Evolutionary conservation across 2,329 filamentous ascomycete species (phyloP), one percentile per base, ranked within the genome.

Genomic region (Ustilaginoidea virens): DNA sequence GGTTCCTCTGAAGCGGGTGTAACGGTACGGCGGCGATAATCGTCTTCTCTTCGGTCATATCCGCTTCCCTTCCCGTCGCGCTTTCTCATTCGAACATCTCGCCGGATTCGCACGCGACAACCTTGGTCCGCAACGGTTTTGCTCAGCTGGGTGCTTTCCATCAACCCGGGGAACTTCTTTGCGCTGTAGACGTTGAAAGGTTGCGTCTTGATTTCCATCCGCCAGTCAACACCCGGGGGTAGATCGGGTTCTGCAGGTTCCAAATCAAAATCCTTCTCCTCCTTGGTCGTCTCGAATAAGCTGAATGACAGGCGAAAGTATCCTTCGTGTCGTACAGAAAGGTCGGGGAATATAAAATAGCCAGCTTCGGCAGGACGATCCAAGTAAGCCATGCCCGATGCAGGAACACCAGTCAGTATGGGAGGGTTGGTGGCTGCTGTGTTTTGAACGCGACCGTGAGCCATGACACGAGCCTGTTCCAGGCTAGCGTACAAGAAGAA

Each of bases 341-440:
- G 63, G 53, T 98, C 90, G 3, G 90, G 90, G 51, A 98, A 98
- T 52, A 98, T 81, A 55, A 98, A 98, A 54, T 96, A 98, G 31
- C 86, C 90, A 23, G 71, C 72, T 40, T 74, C 69, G 22, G 58
- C 55, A 3, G 90, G 90, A 25, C 87, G 79, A 49, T 96, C 87
- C 28, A 98, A 68, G 48, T 96, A 94, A 15, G 87, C 86, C 69
- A 94, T 92, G 33, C 87, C 90, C 12, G 87, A 90, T 10, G 93
- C 87, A 1, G 86, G 85, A 43, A 92, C 87, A 39, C 90, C 90
- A 0, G 87, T 96, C 41, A 98, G 61, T 15, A 96, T 86, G 0
- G 90, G 80, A 24, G 78, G 75, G 33, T 74, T 76, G 28, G 73
- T 70, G 8, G 78, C 69, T n/a, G 73, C 61, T 17, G 65, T 66